Evolutionary conservation across 75 land plant genomes (phyloP).

Genomic region (Pseudotsuga menziesii): DNA sequence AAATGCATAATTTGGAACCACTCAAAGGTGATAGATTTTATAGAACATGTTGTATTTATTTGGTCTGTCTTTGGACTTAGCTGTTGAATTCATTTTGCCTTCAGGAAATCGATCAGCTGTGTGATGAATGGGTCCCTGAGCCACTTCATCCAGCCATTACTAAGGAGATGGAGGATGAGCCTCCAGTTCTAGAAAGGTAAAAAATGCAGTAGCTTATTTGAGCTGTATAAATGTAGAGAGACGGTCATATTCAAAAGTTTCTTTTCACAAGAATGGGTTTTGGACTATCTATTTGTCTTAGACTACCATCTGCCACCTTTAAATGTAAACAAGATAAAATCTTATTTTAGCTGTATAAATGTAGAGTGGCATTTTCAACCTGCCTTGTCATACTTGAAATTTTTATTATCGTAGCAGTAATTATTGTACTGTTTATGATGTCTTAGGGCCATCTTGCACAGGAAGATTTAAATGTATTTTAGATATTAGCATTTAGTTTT

Average conservation of each 20-base stretch:
- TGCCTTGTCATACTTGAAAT: background rate
- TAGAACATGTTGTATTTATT: too few relatives aligned
- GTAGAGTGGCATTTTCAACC: background rate
- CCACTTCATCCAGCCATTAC: conserved; percentile 76
- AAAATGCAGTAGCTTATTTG: too few relatives aligned
- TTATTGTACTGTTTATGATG: background rate
- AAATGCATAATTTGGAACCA: too few relatives aligned
- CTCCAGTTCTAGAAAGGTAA: conserved; percentile 84
- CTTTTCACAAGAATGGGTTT: too few relatives aligned
- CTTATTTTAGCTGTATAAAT: background rate
- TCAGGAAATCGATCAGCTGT: conserved; percentile 91
- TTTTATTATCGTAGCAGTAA: background rate
- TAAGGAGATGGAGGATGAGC: conserved; percentile 60
- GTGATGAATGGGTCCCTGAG: conserved; percentile 96
- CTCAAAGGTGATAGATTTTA: too few relatives aligned
- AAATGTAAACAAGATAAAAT: background rate
- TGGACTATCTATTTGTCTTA: too few relatives aligned
- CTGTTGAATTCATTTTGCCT: background rate
- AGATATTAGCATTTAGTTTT: too few relatives aligned
- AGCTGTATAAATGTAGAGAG: too few relatives aligned
- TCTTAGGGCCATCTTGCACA: background rate
- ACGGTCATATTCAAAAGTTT: too few relatives aligned
- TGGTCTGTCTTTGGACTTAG: too few relatives aligned
- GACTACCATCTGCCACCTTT: too few relatives aligned
- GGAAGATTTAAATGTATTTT: too few relatives aligned